Conservation (phyloP, 2,329 filamentous ascomycete genomes). For the Xylaria sp. region DNA sequence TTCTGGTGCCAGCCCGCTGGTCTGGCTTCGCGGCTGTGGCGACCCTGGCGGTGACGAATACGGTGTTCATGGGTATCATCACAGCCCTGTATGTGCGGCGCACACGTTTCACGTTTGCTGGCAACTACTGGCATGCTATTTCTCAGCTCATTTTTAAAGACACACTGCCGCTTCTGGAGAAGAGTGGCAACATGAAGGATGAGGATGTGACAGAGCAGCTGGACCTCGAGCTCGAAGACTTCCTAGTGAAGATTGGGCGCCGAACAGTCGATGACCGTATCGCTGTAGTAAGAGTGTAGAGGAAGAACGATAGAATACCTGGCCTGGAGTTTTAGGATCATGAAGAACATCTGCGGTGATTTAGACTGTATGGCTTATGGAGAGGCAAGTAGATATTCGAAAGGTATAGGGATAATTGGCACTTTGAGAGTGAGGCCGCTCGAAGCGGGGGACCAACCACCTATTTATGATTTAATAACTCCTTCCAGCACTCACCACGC, state of each 20-base stretch:
- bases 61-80: conserved; percentile 1
- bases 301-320: too few relatives aligned
- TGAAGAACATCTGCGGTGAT: too few relatives aligned
- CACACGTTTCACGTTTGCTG: not conserved
- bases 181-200: conserved; percentile 10
- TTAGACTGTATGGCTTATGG: too few relatives aligned
- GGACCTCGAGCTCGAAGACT: conserved; percentile 18
- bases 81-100: not conserved
- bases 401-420: too few relatives aligned
- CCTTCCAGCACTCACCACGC: not conserved
- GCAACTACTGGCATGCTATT: conserved; percentile 18
- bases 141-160: conserved; percentile 11
- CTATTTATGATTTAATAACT: not conserved
- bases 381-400: too few relatives aligned
- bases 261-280: not conserved
- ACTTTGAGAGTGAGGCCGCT: too few relatives aligned
- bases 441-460: too few relatives aligned
- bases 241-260: conserved; percentile 7
- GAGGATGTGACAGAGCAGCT: conserved; percentile 16
- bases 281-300: conserved; percentile 4
- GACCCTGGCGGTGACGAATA: not conserved
- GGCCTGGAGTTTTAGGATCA: too few relatives aligned
- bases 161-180: not conserved
- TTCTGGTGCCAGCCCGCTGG: conserved; percentile 16
- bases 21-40: not conserved